phyloP scores from a whole-genome alignment of 2,329 filamentous ascomycete genomes.

The Xylaria hypoxylon region DNA sequence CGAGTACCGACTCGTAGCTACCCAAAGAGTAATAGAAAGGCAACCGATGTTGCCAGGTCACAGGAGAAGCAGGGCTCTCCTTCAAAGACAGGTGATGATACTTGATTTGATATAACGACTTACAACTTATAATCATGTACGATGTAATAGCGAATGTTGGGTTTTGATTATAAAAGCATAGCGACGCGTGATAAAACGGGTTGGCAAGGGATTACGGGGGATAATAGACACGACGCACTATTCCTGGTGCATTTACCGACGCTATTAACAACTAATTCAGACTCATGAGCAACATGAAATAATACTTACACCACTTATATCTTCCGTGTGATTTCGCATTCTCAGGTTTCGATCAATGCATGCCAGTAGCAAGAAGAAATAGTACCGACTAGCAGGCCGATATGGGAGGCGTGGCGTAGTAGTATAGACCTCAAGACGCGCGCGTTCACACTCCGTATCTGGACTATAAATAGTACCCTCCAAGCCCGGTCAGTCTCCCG shows the following conservation, averaged over 20 bases:
- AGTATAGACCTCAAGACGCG: too few species aligned
- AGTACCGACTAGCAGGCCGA: too few species aligned
- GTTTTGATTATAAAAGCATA: constrained; percentile 33
- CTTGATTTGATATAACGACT: constrained; percentile 17
- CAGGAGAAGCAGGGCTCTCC: neutral
- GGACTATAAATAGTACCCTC: too few species aligned
- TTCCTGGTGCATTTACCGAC: neutral
- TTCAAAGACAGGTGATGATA: neutral
- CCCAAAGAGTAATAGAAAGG: neutral
- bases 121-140: constrained; percentile 27
- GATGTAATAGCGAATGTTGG: constrained; percentile 16
- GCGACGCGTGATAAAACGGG: constrained; percentile 35
- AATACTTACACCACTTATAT: neutral
- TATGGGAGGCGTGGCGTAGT: too few species aligned
- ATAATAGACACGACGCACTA: constrained; percentile 13
- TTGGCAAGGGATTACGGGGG: constrained; percentile 23
- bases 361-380: too few species aligned
- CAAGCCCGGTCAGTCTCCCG: too few species aligned
- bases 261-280: constrained; percentile 21
- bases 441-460: too few species aligned
- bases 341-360: neutral
- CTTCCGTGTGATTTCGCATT: neutral
- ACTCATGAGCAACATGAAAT: constrained; percentile 17
- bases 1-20: neutral
- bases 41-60: neutral